Conservation (phyloP, 2,329 filamentous ascomycete species). For the Aspergillus chevalieri region DNA sequence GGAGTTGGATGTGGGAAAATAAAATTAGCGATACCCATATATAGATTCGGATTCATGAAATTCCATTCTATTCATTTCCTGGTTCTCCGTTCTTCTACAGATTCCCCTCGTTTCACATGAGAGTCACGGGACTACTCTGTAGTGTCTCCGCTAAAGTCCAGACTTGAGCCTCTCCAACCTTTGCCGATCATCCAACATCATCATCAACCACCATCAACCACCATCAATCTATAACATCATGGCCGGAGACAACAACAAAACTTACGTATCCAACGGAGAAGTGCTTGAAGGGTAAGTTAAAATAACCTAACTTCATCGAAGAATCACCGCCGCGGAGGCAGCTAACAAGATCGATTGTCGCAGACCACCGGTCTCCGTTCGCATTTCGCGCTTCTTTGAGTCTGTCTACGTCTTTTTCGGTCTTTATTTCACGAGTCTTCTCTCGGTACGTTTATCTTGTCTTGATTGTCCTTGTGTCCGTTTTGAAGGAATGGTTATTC, state of each 20-base stretch:
- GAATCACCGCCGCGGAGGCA: neutral
- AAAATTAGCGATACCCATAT: constrained; percentile 10
- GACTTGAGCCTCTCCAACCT: neutral
- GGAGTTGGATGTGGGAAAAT: constrained; percentile 3
- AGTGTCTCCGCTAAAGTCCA: neutral
- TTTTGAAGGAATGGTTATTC: neutral
- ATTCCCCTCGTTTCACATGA: neutral
- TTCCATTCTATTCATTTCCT: neutral
- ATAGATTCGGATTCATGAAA: neutral
- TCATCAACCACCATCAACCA: constrained; percentile 3
- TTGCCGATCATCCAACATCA: constrained; percentile 1
- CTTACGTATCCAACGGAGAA: constrained; percentile 38
- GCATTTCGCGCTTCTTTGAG: constrained; percentile 36
- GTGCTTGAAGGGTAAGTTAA: constrained; percentile 28
- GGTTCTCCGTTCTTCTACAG: neutral
- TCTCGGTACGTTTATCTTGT: constrained; percentile 34
- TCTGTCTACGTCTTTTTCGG: constrained; percentile 43
- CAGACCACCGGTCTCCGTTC: constrained; percentile 42
- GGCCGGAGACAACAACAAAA: constrained; percentile 24
- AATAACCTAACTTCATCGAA: neutral
- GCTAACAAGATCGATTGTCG: constrained; percentile 1
- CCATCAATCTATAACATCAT: constrained; percentile 18
- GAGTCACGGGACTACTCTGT: constrained; percentile 5
- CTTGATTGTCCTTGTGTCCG: neutral
- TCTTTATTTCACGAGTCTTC: constrained; percentile 44